Conservation (phyloP, 2,329 filamentous ascomycete genomes). For the Chaetomium olivaceum region DNA sequence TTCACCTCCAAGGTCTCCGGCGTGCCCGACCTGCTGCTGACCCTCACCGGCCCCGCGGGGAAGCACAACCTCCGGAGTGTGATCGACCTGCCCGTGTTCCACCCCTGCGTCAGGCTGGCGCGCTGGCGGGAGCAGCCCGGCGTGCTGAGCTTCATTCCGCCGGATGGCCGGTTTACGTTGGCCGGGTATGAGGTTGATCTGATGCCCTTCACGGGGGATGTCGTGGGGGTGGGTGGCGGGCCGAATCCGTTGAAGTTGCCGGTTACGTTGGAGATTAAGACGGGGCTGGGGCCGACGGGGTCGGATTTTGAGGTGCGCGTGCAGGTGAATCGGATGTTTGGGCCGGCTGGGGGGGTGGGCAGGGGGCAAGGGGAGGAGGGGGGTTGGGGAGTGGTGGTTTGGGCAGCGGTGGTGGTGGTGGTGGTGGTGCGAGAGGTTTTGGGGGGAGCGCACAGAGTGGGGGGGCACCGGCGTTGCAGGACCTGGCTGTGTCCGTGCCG, state of each 20-base stretch:
- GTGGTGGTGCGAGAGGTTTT: slow-evolving; percentile 42
- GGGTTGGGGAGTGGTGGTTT: slow-evolving; percentile 38
- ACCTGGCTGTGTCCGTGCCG: slow-evolving; percentile 75
- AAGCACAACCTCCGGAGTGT: slow-evolving; percentile 72
- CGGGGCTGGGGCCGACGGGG: slow-evolving; percentile 70
- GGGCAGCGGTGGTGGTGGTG: slow-evolving; percentile 42
- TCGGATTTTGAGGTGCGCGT: slow-evolving; percentile 88
- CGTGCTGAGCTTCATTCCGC: slow-evolving; percentile 92
- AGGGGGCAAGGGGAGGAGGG: slow-evolving; percentile 11
- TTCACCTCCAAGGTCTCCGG: slow-evolving; percentile 96
- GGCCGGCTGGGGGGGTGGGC: slow-evolving; percentile 37
- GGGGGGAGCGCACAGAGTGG: slow-evolving; percentile 53
- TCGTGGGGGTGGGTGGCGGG: slow-evolving; percentile 37
- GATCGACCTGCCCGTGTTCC: slow-evolving; percentile 88
- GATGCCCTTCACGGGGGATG: slow-evolving; percentile 63
- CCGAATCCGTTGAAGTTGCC: slow-evolving; percentile 72
- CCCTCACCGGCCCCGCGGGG: slow-evolving; percentile 77
- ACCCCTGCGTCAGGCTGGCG: slow-evolving; percentile 89
- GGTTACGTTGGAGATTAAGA: slow-evolving; percentile 77
- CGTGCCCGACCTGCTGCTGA: slow-evolving; percentile 84
- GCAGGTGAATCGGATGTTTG: slow-evolving; percentile 66
- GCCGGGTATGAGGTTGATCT: slow-evolving; percentile 94
- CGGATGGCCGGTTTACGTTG: slow-evolving; percentile 89
- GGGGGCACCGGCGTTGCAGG: slow-evolving; percentile 66
- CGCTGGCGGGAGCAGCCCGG: slow-evolving; percentile 87